phyloP scores from a whole-genome alignment of 2,329 filamentous ascomycete genomes.

The Nothomitra cinnamomea region DNA sequence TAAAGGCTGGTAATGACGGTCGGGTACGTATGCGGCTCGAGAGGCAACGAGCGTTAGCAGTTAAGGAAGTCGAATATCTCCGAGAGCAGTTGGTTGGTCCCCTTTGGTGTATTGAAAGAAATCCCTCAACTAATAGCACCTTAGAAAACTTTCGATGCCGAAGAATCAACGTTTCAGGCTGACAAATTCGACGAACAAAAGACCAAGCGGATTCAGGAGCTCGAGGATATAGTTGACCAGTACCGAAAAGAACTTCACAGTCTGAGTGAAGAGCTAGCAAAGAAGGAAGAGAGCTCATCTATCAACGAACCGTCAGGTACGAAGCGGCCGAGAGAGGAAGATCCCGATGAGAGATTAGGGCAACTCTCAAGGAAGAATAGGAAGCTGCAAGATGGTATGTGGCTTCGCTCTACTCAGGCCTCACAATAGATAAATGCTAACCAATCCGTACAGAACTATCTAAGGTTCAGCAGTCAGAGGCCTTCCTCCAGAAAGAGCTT shows the following conservation, averaged over 20 bases:
- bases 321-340: conserved; percentile 47
- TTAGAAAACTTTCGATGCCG: conserved; percentile 46
- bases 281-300: conserved; percentile 33
- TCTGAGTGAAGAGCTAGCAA: conserved; percentile 57
- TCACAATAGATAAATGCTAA: conserved; percentile 1
- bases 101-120: too few species aligned
- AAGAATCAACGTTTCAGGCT: conserved; percentile 73
- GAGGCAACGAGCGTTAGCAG: conserved; percentile 65
- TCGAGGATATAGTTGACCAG: conserved; percentile 73
- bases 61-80: conserved; percentile 88
- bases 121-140: background rate
- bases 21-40: conserved; percentile 62
- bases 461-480: conserved; percentile 49
- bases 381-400: conserved; percentile 51
- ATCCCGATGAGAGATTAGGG: conserved; percentile 42
- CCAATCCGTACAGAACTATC: conserved; percentile 31
- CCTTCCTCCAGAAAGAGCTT: conserved; percentile 59
- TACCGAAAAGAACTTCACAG: conserved; percentile 68
- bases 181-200: conserved; percentile 65
- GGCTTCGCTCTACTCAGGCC: background rate
- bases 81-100: conserved; percentile 47
- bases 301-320: conserved; percentile 23
- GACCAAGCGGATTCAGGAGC: conserved; percentile 54
- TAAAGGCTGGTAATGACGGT: conserved; percentile 44
- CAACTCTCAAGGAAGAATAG: conserved; percentile 78